Percentiles rank a stretch among this genome's conserved stretches.
Conservation (phyloP, 2,329 filamentous ascomycete genomes). For the Nigrospora oryzae region DNA sequence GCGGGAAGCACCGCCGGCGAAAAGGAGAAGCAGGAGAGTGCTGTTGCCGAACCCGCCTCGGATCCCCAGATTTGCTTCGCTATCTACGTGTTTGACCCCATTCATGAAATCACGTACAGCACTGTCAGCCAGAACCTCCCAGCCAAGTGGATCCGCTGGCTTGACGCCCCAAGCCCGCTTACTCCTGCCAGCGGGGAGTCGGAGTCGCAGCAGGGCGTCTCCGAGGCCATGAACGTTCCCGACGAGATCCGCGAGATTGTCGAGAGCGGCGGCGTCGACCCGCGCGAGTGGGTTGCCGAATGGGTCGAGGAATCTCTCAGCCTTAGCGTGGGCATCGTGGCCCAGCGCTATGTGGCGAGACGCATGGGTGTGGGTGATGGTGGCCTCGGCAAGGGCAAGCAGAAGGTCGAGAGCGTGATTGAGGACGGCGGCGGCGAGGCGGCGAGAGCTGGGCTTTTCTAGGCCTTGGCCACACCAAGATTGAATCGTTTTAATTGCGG, state of each 20-base stretch:
- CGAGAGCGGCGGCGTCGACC: constrained; percentile 67
- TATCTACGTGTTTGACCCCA: constrained; percentile 75
- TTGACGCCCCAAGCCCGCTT: constrained; percentile 63
- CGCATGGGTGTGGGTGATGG: constrained; percentile 94
- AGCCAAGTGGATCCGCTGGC: constrained; percentile 80
- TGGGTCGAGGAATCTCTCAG: constrained; percentile 88
- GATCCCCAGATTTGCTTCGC: constrained; percentile 66
- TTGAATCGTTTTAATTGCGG: too few relatives aligned
- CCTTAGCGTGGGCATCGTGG: constrained; percentile 74
- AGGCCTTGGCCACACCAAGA: too few relatives aligned
- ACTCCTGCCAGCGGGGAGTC: constrained; percentile 45
- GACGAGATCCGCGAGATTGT: constrained; percentile 85
- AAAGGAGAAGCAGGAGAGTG: constrained; percentile 45
- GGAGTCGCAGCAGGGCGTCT: constrained; percentile 25
- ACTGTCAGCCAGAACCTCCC: constrained; percentile 78
- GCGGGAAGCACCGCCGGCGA: constrained; percentile 42
- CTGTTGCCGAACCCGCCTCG: constrained; percentile 37
- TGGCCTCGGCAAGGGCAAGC: constrained; percentile 52
- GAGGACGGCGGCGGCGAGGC: constrained; percentile 51
- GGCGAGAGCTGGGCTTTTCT: constrained; percentile 42
- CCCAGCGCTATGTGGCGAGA: constrained; percentile 88
- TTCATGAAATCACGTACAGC: constrained; percentile 83
- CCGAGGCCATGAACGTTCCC: constrained; percentile 45
- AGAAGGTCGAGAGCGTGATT: constrained; percentile 45
- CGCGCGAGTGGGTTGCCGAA: constrained; percentile 92